A percentile compares a stretch with the other conserved stretches of the same genome.
Evolutionary conservation across 2,329 filamentous ascomycete species (phyloP).

Genomic region (Phialophora expanda): DNA sequence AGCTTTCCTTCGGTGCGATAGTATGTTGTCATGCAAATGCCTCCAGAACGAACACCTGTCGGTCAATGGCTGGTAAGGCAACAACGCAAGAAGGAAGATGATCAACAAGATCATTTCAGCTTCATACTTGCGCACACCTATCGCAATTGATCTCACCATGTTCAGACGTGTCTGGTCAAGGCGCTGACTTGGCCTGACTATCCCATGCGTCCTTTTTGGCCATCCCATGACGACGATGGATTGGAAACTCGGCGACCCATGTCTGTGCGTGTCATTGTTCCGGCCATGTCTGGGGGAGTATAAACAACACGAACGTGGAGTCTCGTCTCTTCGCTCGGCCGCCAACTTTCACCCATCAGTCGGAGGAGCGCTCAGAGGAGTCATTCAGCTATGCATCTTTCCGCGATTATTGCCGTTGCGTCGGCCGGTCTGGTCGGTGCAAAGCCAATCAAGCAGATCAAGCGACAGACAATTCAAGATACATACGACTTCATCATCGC

Average conservation of each 20-base stretch:
- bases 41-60: neutral
- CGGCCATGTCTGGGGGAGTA: neutral
- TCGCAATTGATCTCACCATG: neutral
- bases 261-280: neutral
- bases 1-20: neutral
- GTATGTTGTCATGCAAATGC: neutral
- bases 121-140: slow-evolving; percentile 1
- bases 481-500: slow-evolving; percentile 36
- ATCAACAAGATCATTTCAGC: slow-evolving; percentile 10
- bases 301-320: neutral
- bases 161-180: neutral
- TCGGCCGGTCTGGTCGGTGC: slow-evolving; percentile 11
- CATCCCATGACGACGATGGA: neutral
- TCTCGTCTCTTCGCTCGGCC: neutral
- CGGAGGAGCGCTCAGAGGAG: neutral
- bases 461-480: slow-evolving; percentile 21
- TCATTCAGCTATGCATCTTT: slow-evolving; percentile 11
- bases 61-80: slow-evolving; percentile 2
- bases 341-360: neutral
- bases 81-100: neutral
- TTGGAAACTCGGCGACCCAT: neutral
- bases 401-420: slow-evolving; percentile 1
- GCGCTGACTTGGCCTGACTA: neutral
- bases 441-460: slow-evolving; percentile 13
- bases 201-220: neutral